Conservation (phyloP, 2,329 filamentous ascomycete species). For the Lanzia echinophila region DNA sequence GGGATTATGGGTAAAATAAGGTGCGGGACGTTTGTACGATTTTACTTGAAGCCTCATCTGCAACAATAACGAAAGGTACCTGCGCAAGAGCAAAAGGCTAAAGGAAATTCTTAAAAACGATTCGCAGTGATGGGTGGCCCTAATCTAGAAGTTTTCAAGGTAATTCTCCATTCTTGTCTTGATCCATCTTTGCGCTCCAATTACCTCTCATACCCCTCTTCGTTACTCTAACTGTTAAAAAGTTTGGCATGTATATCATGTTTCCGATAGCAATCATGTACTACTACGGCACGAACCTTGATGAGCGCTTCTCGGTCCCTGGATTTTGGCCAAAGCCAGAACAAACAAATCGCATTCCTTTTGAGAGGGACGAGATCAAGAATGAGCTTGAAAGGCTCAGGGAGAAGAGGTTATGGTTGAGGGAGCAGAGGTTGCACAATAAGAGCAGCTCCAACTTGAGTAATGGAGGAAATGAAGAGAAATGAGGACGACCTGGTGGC, state of each 20-base stretch:
- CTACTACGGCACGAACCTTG: constrained; percentile 98
- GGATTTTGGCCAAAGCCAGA: constrained; percentile 89
- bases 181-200: constrained; percentile 1
- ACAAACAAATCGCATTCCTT: constrained; percentile 69
- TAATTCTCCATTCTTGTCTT: constrained; percentile 34
- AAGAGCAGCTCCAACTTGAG: neutral
- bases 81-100: neutral
- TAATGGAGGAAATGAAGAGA: constrained; percentile 3
- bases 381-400: constrained; percentile 47
- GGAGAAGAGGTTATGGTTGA: constrained; percentile 27
- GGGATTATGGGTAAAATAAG: too few species aligned
- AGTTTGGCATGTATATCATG: constrained; percentile 99
- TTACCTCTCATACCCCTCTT: constrained; percentile 19
- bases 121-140: constrained; percentile 62
- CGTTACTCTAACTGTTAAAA: constrained; percentile 3
- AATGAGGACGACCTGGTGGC: neutral
- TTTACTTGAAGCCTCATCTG: neutral
- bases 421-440: constrained; percentile 30
- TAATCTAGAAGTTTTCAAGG: constrained; percentile 94
- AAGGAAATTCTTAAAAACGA: neutral
- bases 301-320: constrained; percentile 79
- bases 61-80: neutral
- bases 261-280: constrained; percentile 99
- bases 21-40: too few species aligned
- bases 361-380: constrained; percentile 74